Evolutionary conservation across 352 stramenopile genomes (phyloP).

Genomic region (Globisporangium spinosum): DNA sequence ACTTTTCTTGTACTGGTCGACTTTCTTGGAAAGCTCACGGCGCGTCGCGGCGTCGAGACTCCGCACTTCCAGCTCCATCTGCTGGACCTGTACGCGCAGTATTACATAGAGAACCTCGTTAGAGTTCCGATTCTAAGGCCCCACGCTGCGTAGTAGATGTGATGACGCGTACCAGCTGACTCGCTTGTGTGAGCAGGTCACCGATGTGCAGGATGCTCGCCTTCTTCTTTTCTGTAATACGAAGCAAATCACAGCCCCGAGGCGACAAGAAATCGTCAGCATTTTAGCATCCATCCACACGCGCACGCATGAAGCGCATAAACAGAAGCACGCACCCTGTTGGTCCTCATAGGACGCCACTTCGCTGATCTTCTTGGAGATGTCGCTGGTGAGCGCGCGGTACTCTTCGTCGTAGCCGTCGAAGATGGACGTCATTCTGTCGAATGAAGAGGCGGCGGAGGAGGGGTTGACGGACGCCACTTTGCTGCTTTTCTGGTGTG

Average conservation of each 20-base stretch:
- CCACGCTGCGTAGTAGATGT: not conserved
- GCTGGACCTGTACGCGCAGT: constrained; percentile 55
- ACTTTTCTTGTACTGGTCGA: constrained; percentile 89
- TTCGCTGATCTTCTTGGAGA: constrained; percentile 88
- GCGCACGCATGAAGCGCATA: not conserved
- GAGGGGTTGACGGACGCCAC: constrained; percentile 9
- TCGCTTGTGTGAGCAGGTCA: constrained; percentile 77
- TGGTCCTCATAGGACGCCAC: constrained; percentile 83
- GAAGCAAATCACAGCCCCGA: not conserved
- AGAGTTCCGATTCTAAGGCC: not conserved
- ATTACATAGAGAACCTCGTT: not conserved
- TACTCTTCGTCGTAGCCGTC: constrained; percentile 89
- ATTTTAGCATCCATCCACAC: not conserved
- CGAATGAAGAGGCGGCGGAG: constrained; percentile 11
- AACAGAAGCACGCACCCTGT: constrained; percentile 38
- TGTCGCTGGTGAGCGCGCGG: constrained; percentile 74
- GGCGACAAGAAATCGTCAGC: not conserved
- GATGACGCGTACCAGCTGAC: constrained; percentile 53
- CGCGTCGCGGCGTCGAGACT: constrained; percentile 74
- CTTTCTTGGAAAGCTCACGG: constrained; percentile 86
- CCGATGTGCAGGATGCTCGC: constrained; percentile 76
- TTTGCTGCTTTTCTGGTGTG: not conserved
- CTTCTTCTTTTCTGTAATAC: constrained; percentile 77
- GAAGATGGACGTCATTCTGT: constrained; percentile 85
- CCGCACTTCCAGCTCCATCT: constrained; percentile 88